Conservation (phyloP, 371 early-diverging fungal genomes). For the Smittium culicis region DNA sequence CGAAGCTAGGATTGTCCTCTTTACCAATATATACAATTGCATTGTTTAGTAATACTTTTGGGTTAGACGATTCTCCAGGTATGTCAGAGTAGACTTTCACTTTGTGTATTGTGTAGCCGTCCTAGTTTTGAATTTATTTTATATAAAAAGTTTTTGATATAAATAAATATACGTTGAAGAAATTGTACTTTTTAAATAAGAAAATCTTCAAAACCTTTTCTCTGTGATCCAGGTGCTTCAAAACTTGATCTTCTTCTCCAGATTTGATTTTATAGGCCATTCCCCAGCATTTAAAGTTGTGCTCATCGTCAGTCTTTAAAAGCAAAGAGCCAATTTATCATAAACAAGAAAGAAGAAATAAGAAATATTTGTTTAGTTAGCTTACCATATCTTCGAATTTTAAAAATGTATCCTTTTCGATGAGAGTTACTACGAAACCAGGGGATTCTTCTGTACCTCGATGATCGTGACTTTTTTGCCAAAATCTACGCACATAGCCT, state of each 20-base stretch:
- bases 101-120: conserved; percentile 59
- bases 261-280: conserved; percentile 67
- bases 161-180: too few relatives aligned
- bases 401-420: conserved; percentile 48
- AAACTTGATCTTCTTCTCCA: conserved; percentile 44
- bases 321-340: conserved; percentile 16
- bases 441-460: conserved; percentile 71
- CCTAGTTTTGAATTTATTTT: conserved; percentile 27
- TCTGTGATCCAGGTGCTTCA: conserved; percentile 64
- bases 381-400: conserved; percentile 8
- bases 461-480: conserved; percentile 86
- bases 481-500: conserved; percentile 70
- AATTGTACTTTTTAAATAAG: conserved; percentile 18
- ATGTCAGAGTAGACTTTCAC: conserved; percentile 43
- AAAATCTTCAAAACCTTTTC: conserved; percentile 50
- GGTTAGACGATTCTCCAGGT: conserved; percentile 15
- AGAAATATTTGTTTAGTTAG: neutral
- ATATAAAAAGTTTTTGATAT: too few relatives aligned
- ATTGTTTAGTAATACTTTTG: conserved; percentile 19
- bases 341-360: conserved; percentile 14
- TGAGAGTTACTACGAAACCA: conserved; percentile 80
- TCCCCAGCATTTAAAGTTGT: conserved; percentile 68
- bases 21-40: conserved; percentile 76
- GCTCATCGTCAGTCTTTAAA: neutral
- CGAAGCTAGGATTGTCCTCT: conserved; percentile 62